These are phyloP conservation scores for Phytophthora multivora DNA, from an alignment of 352 stramenopile genomes.

Conservation along the genomic window DNA sequence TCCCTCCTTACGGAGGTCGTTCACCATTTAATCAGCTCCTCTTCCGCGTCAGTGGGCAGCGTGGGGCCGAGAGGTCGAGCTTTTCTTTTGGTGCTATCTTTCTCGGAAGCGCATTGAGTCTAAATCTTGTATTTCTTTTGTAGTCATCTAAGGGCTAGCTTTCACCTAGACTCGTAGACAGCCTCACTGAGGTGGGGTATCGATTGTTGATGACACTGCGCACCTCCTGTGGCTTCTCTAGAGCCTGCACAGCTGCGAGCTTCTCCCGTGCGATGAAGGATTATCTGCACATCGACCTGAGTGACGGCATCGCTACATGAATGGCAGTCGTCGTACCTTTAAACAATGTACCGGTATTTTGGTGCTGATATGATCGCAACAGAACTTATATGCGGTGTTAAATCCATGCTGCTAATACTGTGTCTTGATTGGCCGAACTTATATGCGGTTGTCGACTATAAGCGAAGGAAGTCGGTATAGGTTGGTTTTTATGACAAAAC, in stretches of 20 bases:
- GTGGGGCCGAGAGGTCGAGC: neutral
- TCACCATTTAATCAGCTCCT: neutral
- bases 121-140: neutral
- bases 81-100: neutral
- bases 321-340: neutral
- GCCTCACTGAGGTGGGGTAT: neutral
- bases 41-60: neutral
- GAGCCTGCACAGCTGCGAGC: neutral
- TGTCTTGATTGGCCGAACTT: conserved; percentile 6
- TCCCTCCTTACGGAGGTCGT: conserved; percentile 3
- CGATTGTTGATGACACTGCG: neutral
- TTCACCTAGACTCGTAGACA: neutral
- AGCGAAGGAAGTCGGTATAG: conserved; percentile 6
- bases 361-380: neutral
- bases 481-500: too few relatives aligned
- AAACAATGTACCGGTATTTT: conserved; percentile 7
- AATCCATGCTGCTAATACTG: neutral
- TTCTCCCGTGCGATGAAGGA: neutral
- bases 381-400: neutral
- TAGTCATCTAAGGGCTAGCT: neutral
- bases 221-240: neutral
- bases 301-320: conserved; percentile 4
- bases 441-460: conserved; percentile 1
- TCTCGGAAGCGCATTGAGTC: neutral
- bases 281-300: neutral